A percentile compares a stretch with the other conserved stretches of the same genome.
Evolutionary conservation across 1,284 basidiomycete species (phyloP).

Genomic region (Sanghuangporus weigelae): DNA sequence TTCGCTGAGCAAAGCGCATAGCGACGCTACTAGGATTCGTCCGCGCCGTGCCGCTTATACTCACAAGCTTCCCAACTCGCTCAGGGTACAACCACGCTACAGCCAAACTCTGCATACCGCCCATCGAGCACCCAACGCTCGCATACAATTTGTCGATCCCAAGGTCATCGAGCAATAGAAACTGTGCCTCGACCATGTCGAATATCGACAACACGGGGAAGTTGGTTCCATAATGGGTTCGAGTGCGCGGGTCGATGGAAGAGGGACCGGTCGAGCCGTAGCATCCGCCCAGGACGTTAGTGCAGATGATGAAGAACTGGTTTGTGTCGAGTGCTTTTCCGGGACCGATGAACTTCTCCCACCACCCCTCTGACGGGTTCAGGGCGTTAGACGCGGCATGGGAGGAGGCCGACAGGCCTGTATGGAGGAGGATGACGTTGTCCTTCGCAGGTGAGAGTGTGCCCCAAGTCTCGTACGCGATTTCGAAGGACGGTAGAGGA

Average conservation of each 20-base stretch:
- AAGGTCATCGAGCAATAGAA: conserved; percentile 79
- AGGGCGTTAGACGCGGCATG: conserved; percentile 84
- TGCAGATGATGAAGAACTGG: conserved; percentile 91
- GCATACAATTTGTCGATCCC: conserved; percentile 87
- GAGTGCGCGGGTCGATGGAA: conserved; percentile 63
- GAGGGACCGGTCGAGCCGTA: conserved; percentile 96
- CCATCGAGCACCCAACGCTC: conserved; percentile 93
- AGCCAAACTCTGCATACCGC: conserved; percentile 97
- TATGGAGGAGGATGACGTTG: conserved; percentile 97
- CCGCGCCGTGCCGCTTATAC: conserved; percentile 91
- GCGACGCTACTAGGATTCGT: conserved; percentile 91
- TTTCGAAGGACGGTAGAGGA: conserved; percentile 71
- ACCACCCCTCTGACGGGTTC: conserved; percentile 91
- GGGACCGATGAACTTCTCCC: conserved; percentile 97
- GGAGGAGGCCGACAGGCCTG: conserved; percentile 91
- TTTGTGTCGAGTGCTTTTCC: conserved; percentile 92
- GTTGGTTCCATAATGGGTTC: conserved; percentile 78
- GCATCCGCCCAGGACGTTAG: conserved; percentile 96
- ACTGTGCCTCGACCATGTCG: conserved; percentile 96
- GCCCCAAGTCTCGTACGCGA: conserved; percentile 99
- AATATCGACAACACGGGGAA: conserved; percentile 94
- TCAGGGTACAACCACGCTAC: conserved; percentile 90
- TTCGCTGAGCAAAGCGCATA: conserved; percentile 93
- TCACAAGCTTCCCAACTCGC: conserved; percentile 84
- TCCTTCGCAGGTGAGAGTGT: conserved; percentile 70